Percentiles rank a stretch among this genome's conserved stretches.
Evolutionary conservation across 1,284 basidiomycete species (phyloP).

Genomic region (Schizophyllum commune): DNA sequence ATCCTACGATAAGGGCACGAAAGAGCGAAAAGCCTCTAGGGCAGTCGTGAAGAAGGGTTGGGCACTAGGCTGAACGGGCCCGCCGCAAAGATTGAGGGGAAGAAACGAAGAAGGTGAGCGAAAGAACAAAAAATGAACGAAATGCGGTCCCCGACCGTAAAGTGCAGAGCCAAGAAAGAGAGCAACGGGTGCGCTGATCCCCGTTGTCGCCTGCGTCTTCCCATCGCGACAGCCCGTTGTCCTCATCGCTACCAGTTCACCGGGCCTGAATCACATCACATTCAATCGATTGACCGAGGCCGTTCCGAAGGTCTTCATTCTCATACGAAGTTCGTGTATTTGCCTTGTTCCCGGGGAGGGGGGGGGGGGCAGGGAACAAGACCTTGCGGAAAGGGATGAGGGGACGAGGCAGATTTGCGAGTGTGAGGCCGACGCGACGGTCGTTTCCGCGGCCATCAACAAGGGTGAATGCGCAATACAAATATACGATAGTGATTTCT

Average conservation of each 20-base stretch:
- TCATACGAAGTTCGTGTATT: too few species aligned
- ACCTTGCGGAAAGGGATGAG: too few species aligned
- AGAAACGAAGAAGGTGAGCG: slow-evolving; percentile 20
- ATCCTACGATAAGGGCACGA: slow-evolving; percentile 16
- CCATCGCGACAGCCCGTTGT: not conserved
- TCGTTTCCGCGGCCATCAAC: too few species aligned
- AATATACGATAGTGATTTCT: too few species aligned
- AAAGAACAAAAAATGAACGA: slow-evolving; percentile 13
- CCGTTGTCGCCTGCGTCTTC: not conserved
- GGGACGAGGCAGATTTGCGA: too few species aligned
- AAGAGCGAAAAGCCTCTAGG: slow-evolving; percentile 38
- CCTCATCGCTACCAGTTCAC: not conserved
- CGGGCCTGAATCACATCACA: not conserved
- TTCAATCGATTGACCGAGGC: not conserved
- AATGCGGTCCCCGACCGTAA: slow-evolving; percentile 8
- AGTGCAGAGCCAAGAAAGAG: slow-evolving; percentile 12
- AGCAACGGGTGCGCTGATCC: slow-evolving; percentile 8
- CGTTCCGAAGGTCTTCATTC: too few species aligned
- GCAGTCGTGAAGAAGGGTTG: slow-evolving; percentile 19
- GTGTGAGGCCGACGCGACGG: too few species aligned
- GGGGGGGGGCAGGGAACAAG: too few species aligned
- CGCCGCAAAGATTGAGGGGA: not conserved
- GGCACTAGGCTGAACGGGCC: not conserved
- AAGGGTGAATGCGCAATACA: too few species aligned
- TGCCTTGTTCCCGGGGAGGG: too few species aligned